phyloP scores from a whole-genome alignment of 129 eudicot species.

The Chrysanthemum lavandulifolium region DNA sequence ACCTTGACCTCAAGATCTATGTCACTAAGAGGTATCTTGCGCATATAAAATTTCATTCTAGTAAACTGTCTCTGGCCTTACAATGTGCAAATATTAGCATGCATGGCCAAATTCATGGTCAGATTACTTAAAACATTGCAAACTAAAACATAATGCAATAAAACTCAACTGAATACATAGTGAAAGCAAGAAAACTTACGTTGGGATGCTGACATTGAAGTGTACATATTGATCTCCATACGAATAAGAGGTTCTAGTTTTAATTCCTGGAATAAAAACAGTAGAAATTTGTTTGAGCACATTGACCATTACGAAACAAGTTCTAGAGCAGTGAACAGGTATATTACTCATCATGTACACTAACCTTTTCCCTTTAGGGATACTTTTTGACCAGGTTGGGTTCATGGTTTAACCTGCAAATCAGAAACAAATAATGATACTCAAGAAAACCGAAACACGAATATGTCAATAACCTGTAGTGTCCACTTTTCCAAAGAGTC shows the following conservation, averaged over 20 bases:
- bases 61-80: neutral
- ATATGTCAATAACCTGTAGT: too few species aligned
- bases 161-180: neutral
- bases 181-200: conserved; percentile 43
- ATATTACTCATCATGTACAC: neutral
- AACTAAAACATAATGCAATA: neutral
- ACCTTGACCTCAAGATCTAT: neutral
- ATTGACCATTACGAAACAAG: neutral
- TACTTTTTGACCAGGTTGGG: conserved; percentile 91
- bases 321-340: neutral
- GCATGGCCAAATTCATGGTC: too few species aligned
- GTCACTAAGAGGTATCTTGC: neutral
- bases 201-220: conserved; percentile 79
- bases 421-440: neutral
- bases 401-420: conserved; percentile 77
- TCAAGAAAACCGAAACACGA: neutral
- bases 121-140: neutral
- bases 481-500: neutral
- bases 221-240: conserved; percentile 85
- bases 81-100: neutral
- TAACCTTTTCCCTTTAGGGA: conserved; percentile 81
- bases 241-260: conserved; percentile 53
- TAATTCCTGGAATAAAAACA: conserved; percentile 59
- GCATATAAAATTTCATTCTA: neutral
- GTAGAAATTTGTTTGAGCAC: neutral